Base-by-base conservation (phyloP, 208 protist genomes). In the Leishmania arabica region DNA sequence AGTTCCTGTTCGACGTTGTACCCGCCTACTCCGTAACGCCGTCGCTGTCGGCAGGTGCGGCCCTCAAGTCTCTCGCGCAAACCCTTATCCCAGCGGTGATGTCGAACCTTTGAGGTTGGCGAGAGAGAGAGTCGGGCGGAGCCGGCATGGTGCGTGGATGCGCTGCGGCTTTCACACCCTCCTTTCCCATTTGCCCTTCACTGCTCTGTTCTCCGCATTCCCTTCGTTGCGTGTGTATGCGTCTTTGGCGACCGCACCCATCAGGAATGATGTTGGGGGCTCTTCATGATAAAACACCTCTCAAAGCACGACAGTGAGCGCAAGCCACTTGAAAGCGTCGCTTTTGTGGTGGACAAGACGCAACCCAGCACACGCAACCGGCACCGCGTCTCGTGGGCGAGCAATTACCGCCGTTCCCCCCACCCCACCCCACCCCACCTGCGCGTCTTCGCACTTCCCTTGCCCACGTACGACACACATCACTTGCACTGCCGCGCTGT, bases 51-150 rank as follows among this genome's bases (percentile, higher is more conserved):
- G 21, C 47, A 54, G 27, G 45, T 54, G 45, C 64, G 53, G 34
- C 47, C 37, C 37, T 65, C 34, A 77, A 72, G 19, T 37, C 62
- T 65, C 8, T 69, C 34, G n/a, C 45, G 11, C 24, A 79, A 53
- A 71, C 60, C 31, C 31, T 69, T 15, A 15, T 60, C 8, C n/a
- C 27, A 27, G 15, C 47, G 42, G 5, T 58, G n/a, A 13, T 40
- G 45, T 69, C 76, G 6, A 69, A 45, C 21, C 76, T 79, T 53
- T 79, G 60, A 78, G 42, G 58, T 2, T 19, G 6, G 75, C 1
- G 37, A 42, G 40, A 42, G 40, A 24, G 17, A 45, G 37, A 21
- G 73, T 60, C 69, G 37, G 45, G 5, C 21, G 47, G 69, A 15
- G 21, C 19, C 8, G 45, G 24, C 7, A 27, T 24, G 19, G 45